These are phyloP conservation scores for Arachis hypogaea DNA, from an alignment of 306 rosid species.

Conservation along the genomic window DNA sequence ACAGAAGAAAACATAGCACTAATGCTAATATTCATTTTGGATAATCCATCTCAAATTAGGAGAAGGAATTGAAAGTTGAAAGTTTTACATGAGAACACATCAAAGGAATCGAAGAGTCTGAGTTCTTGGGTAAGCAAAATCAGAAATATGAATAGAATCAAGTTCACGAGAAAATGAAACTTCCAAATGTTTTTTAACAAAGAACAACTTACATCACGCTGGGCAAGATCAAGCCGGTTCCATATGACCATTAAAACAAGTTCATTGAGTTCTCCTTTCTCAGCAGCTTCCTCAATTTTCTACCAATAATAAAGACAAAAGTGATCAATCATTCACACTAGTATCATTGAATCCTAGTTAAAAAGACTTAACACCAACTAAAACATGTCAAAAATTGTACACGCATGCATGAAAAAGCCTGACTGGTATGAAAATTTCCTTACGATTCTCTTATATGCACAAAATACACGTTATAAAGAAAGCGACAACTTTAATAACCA, in stretches of 20 bases:
- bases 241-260: slow-evolving; percentile 95
- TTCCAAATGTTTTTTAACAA: neutral
- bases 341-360: neutral
- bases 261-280: slow-evolving; percentile 87
- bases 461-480: slow-evolving; percentile 17
- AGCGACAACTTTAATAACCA: slow-evolving; percentile 11
- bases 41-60: slow-evolving; percentile 27
- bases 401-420: slow-evolving; percentile 1
- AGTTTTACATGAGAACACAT: neutral
- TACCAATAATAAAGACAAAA: slow-evolving; percentile 35
- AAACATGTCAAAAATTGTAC: slow-evolving; percentile 10
- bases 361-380: neutral
- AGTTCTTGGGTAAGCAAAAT: neutral
- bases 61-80: neutral
- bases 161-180: neutral
- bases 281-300: slow-evolving; percentile 96
- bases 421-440: slow-evolving; percentile 2
- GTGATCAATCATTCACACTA: slow-evolving; percentile 12
- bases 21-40: slow-evolving; percentile 19
- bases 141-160: neutral
- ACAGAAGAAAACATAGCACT: slow-evolving; percentile 15
- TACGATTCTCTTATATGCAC: slow-evolving; percentile 2
- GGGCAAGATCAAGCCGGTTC: slow-evolving; percentile 98
- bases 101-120: neutral
- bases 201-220: slow-evolving; percentile 78